Percentiles rank a stretch among this genome's conserved stretches.
phyloP scores from a whole-genome alignment of 2,329 filamentous ascomycete genomes.

The Aspergillus tamarii region DNA sequence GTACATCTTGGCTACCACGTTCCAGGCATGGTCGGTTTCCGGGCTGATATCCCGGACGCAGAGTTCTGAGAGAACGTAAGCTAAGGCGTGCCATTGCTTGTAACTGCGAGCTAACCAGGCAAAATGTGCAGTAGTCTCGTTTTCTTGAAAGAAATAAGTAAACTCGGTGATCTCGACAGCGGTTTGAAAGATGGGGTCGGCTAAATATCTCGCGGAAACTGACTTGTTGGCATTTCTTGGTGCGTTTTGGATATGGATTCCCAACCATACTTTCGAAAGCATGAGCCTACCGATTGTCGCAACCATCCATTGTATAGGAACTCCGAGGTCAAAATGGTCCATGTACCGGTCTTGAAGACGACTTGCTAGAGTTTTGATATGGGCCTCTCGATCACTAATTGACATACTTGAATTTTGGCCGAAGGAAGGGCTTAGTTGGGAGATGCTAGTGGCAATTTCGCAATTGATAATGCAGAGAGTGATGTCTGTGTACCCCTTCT shows the following conservation, averaged over 20 bases:
- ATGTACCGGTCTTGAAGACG: constrained; percentile 26
- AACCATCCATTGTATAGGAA: constrained; percentile 62
- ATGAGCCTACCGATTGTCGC: constrained; percentile 67
- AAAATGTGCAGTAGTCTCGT: constrained; percentile 58
- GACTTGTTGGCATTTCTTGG: not conserved
- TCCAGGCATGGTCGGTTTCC: constrained; percentile 28
- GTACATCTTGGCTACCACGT: constrained; percentile 27
- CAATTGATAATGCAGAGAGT: constrained; percentile 26
- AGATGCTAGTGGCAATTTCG: constrained; percentile 19
- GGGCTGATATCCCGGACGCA: constrained; percentile 37
- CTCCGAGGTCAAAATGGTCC: constrained; percentile 40
- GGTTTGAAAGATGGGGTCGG: constrained; percentile 61
- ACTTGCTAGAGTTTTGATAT: constrained; percentile 32
- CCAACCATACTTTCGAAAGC: constrained; percentile 69
- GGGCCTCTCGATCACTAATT: constrained; percentile 18
- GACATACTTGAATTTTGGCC: not conserved
- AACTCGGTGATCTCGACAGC: constrained; percentile 70
- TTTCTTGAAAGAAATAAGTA: constrained; percentile 62
- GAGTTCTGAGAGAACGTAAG: constrained; percentile 58
- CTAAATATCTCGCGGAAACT: constrained; percentile 45
- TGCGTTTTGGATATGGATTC: constrained; percentile 17
- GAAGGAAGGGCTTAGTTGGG: constrained; percentile 12
- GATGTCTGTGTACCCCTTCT: constrained; percentile 27
- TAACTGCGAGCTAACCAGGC: constrained; percentile 61
- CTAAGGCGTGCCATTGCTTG: constrained; percentile 61